A percentile compares a stretch with the other conserved stretches of the same genome.
Conservation (phyloP, 345 rosid genomes). For the Moricandia moricandioides region DNA sequence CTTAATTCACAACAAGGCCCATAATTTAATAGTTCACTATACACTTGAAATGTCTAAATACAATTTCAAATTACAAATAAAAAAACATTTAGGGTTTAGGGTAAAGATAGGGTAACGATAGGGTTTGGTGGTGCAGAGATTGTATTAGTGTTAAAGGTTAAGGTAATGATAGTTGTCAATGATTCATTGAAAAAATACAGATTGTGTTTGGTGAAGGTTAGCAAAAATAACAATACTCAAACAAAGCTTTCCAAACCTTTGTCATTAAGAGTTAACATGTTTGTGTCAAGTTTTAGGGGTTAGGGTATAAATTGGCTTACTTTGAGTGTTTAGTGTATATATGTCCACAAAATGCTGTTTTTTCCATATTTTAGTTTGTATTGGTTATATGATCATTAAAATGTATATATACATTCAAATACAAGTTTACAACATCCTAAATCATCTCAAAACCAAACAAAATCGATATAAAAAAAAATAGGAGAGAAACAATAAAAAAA, state of each 20-base stretch:
- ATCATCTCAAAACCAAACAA: no score
- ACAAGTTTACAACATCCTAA: no score
- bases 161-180: no score
- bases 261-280: no score
- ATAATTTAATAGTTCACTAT: neutral
- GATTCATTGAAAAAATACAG: no score
- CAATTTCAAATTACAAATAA: neutral
- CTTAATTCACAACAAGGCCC: neutral
- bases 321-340: neutral
- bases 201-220: no score
- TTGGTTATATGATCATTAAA: neutral
- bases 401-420: no score
- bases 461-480: no score
- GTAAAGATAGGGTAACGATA: neutral
- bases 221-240: no score
- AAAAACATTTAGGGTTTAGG: neutral
- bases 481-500: neutral
- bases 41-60: neutral
- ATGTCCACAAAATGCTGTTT: neutral
- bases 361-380: neutral
- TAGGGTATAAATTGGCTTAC: neutral
- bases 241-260: no score
- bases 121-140: no score
- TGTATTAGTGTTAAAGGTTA: no score
- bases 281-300: neutral